These are phyloP conservation scores for Aquanectria penicillioides DNA, from an alignment of 2,329 filamentous ascomycete species.

Conservation along the genomic window DNA sequence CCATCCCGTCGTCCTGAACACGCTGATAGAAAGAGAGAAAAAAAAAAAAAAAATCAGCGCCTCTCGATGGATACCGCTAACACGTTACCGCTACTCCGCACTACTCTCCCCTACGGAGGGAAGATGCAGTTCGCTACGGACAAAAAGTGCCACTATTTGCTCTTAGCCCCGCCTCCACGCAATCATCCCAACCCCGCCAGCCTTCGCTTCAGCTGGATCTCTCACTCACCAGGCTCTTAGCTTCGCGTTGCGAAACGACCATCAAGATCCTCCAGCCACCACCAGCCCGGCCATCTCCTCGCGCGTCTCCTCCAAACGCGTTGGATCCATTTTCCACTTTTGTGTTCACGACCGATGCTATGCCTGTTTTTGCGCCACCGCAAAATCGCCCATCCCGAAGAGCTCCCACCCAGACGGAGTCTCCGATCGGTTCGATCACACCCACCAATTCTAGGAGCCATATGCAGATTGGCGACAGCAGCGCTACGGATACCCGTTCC, in stretches of 20 bases:
- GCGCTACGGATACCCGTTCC: neutral
- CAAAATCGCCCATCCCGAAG: neutral
- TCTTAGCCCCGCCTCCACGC: conserved; percentile 3
- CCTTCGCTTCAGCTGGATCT: conserved; percentile 12
- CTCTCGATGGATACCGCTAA: conserved; percentile 3
- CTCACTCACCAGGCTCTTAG: neutral
- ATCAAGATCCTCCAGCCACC: neutral
- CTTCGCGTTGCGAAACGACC: conserved; percentile 1
- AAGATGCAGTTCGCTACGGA: conserved; percentile 9
- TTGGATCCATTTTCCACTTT: neutral
- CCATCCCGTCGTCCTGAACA: neutral
- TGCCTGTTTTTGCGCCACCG: neutral
- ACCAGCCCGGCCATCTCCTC: too few relatives aligned
- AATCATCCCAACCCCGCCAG: neutral
- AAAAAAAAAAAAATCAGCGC: too few relatives aligned
- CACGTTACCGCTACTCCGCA: conserved; percentile 6
- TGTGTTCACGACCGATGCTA: neutral
- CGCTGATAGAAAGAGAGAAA: neutral
- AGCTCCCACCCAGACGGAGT: neutral
- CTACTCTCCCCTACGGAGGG: neutral
- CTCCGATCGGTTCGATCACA: neutral
- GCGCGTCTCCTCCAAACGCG: neutral
- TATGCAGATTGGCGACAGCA: neutral
- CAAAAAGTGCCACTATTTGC: neutral
- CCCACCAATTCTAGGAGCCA: too few relatives aligned